Evolutionary conservation across 495 filamentous ascomycete species (phyloP), one percentile per base, ranked within the genome.

Genomic region (Xylaria intraflava): DNA sequence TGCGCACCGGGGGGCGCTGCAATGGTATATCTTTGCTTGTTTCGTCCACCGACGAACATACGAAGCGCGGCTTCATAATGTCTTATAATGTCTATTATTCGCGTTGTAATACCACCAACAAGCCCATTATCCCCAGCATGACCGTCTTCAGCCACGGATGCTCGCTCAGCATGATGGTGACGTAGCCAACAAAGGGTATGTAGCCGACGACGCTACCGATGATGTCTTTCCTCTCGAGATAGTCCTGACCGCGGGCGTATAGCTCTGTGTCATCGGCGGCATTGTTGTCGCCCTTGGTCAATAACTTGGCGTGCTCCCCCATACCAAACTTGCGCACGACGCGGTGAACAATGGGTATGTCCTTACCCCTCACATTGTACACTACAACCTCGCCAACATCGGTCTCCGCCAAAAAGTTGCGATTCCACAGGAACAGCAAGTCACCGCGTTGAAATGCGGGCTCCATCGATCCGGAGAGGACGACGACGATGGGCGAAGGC

Each of bases 271-370:
- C 93, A 66, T 97, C 93, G 2, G 89, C 86, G 9, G 83, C 68
- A 64, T 99, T 99, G 74, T 97, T 97, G 69, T 99, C 93, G 49
- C 93, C 93, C 72, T 97, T 99, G n/a, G 93, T 99, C 24, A 99
- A 79, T 11, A 97, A 79, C 43, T 44, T 55, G 14, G 55, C 62
- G 45, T 76, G 77, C 58, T 53, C 77, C 73, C 76, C 78, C 39
- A 75, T 61, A 66, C 82, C 79, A 68, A 85, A 90, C 44, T 80
- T 83, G 64, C 86, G 76, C 27, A 96, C 85, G 14, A 95, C 78
- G 29, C 90, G 75, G 73, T 96, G 90, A 61, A 96, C 90, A 70
- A 96, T 96, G 26, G 90, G 90, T 60, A 96, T 96, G 60, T 94
- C 88, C 70, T 95, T 96, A 36, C 85, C 86, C 69, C 78, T 75